Evolutionary conservation across 1,139 yeast species (phyloP).

Genomic region (Yamadazyma kanchanaburiensis): DNA sequence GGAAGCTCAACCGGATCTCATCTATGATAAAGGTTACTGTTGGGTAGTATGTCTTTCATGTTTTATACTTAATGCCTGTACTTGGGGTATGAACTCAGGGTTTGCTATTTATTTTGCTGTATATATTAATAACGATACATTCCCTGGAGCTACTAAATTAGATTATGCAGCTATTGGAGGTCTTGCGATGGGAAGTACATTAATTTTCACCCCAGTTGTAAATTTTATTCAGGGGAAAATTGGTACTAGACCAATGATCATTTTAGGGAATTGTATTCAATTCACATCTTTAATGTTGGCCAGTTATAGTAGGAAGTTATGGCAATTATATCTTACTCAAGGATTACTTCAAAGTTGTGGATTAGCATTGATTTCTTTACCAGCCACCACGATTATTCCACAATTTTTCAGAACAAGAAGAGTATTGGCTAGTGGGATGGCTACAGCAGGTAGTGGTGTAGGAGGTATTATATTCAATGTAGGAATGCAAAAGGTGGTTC

Average conservation of each 20-base stretch:
- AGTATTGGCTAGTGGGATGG: slow-evolving; percentile 55
- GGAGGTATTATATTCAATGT: slow-evolving; percentile 55
- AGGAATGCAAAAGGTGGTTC: slow-evolving; percentile 35
- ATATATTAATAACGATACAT: slow-evolving; percentile 33
- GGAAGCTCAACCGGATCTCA: no score
- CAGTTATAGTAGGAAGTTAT: slow-evolving; percentile 45
- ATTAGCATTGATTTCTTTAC: slow-evolving; percentile 42
- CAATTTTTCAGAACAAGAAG: slow-evolving; percentile 56
- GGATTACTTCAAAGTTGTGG: slow-evolving; percentile 52
- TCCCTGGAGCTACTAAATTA: slow-evolving; percentile 38
- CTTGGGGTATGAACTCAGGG: slow-evolving; percentile 56
- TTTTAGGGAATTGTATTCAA: slow-evolving; percentile 46
- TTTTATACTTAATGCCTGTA: slow-evolving; percentile 39
- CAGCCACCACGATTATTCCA: slow-evolving; percentile 38
- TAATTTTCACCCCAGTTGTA: slow-evolving; percentile 35
- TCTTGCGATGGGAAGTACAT: slow-evolving; percentile 36
- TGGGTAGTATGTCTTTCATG: slow-evolving; percentile 44
- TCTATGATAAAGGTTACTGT: slow-evolving; percentile 46
- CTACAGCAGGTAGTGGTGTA: slow-evolving; percentile 58
- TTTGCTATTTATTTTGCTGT: slow-evolving; percentile 51
- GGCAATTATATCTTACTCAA: slow-evolving; percentile 53
- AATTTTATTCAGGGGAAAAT: slow-evolving; percentile 36
- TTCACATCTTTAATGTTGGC: slow-evolving; percentile 53
- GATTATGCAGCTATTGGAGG: slow-evolving; percentile 44
- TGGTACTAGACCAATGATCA: slow-evolving; percentile 36